Evolutionary conservation across 768 basidiomycete genomes (phyloP), one percentile per base, ranked within the genome.

Genomic region (Hydnomerulius pinastri): DNA sequence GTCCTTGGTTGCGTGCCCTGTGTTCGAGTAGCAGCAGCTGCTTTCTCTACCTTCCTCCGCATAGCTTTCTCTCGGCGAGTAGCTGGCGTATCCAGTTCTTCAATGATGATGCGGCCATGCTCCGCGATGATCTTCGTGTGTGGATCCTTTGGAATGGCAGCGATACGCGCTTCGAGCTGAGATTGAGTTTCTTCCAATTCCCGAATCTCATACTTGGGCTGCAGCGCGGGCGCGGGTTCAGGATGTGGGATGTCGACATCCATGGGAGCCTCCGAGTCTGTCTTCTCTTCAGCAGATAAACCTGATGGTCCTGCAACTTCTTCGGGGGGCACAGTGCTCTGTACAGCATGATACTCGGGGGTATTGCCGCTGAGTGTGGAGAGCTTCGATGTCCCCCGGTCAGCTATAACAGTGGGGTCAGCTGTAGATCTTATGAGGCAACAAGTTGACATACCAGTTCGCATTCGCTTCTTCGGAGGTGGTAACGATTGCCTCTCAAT

Each of bases 51-150:
- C 60, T 78, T 82, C 43, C 68, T 72, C 7, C 75, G 73, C 50
- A 70, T 64, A 17, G 73, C 73, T 66, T 84, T 87, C 65, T 81
- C 76, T 43, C 79, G 75, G 4, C 87, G 80, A 33, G 79, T 84
- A 4, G 77, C 77, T 29, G 87, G 87, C 5, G 88, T 85, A 59
- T 89, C 88, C 20, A 90, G 72, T 51, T 82, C 80, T 60, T 90
- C 87, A 48, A 90, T 79, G 47, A 87, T 78, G 40, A 85, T 74
- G 49, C 69, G 74, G n/a, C 79, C 78, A 37, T 71, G 70, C n/a
- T 76, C 69, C 7, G 63, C 51, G 36, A 64, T 55, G 5, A 69
- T 57, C 20, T 64, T 68, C 15, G 64, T 64, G 20, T 68, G 59
- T n/a, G 45, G 66, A 38, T 69, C 65, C 53, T 57, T 60, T 13